These are phyloP conservation scores for Diplosphaera chodatii DNA, from an alignment of 139 green algal genomes.

Conservation along the genomic window DNA sequence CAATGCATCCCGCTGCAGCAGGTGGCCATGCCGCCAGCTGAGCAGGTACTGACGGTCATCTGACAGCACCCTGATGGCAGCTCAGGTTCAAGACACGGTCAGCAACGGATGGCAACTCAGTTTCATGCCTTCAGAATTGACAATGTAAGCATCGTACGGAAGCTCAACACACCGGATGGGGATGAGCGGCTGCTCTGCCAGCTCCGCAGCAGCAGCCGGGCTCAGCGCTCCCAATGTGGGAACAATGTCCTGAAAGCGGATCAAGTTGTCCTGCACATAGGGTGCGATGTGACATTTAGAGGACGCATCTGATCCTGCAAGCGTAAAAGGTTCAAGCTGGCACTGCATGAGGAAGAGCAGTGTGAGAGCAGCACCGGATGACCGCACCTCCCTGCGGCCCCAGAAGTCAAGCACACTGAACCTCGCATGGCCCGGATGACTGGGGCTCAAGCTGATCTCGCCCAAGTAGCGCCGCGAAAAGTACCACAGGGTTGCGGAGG, in stretches of 20 bases:
- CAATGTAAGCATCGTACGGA: too few species aligned
- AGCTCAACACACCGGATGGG: conserved; percentile 14
- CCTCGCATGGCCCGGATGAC: conserved; percentile 1
- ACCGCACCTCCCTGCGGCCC: conserved; percentile 64
- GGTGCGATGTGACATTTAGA: too few species aligned
- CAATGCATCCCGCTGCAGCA: conserved; percentile 38
- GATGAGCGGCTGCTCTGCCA: conserved; percentile 19
- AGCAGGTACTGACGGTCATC: conserved; percentile 68
- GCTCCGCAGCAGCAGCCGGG: neutral
- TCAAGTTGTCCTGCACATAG: conserved; percentile 46
- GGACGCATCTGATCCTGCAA: too few species aligned
- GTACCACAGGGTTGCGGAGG: conserved; percentile 44
- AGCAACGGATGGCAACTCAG: too few species aligned
- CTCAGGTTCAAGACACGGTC: too few species aligned
- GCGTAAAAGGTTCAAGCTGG: too few species aligned
- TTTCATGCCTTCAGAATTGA: too few species aligned
- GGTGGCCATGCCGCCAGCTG: conserved; percentile 33
- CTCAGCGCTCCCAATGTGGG: conserved; percentile 42
- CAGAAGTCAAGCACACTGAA: conserved; percentile 74
- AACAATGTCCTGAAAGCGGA: conserved; percentile 37
- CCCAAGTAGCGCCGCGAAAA: conserved; percentile 72
- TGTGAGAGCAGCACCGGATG: too few species aligned
- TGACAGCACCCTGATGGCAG: conserved; percentile 17
- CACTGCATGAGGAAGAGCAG: too few species aligned
- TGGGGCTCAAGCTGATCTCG: conserved; percentile 52